These are phyloP conservation scores for Thelonectria discophora DNA, from an alignment of 2,329 filamentous ascomycete species.

Conservation along the genomic window DNA sequence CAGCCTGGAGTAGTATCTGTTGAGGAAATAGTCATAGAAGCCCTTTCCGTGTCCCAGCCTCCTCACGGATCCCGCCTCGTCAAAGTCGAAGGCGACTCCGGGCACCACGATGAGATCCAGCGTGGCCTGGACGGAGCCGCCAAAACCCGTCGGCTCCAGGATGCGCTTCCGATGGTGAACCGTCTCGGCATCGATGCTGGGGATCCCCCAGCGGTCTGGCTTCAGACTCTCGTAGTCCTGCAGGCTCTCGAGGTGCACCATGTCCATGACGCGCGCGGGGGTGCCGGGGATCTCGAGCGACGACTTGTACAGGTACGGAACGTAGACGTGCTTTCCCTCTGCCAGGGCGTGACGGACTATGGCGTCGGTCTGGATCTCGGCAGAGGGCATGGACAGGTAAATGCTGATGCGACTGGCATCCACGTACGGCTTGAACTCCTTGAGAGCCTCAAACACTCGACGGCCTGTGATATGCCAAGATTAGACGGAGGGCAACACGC, in stretches of 20 bases:
- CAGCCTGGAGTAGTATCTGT: slow-evolving; percentile 68
- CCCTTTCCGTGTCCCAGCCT: slow-evolving; percentile 94
- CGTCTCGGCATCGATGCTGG: slow-evolving; percentile 76
- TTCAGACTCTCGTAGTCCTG: slow-evolving; percentile 81
- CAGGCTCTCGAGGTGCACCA: slow-evolving; percentile 80
- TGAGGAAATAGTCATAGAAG: slow-evolving; percentile 95
- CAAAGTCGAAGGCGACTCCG: slow-evolving; percentile 87
- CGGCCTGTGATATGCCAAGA: slow-evolving; percentile 60
- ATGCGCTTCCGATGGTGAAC: slow-evolving; percentile 75
- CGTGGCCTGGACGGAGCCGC: slow-evolving; percentile 54
- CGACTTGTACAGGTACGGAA: slow-evolving; percentile 84
- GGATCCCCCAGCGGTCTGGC: slow-evolving; percentile 92
- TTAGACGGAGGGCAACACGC: slow-evolving; percentile 30
- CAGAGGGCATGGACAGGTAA: slow-evolving; percentile 91
- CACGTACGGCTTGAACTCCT: slow-evolving; percentile 76
- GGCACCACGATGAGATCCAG: slow-evolving; percentile 92
- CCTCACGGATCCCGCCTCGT: slow-evolving; percentile 65
- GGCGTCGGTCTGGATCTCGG: slow-evolving; percentile 83
- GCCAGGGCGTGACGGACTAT: slow-evolving; percentile 84
- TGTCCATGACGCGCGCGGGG: slow-evolving; percentile 84
- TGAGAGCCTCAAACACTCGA: slow-evolving; percentile 70
- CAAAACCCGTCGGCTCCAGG: slow-evolving; percentile 67
- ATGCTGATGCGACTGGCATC: slow-evolving; percentile 80
- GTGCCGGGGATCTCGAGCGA: slow-evolving; percentile 57
- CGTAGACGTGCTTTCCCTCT: slow-evolving; percentile 84